Evolutionary conservation across 1,139 yeast species (phyloP), one percentile per base, ranked within the genome.

Genomic region (Pichia kudriavzevii): DNA sequence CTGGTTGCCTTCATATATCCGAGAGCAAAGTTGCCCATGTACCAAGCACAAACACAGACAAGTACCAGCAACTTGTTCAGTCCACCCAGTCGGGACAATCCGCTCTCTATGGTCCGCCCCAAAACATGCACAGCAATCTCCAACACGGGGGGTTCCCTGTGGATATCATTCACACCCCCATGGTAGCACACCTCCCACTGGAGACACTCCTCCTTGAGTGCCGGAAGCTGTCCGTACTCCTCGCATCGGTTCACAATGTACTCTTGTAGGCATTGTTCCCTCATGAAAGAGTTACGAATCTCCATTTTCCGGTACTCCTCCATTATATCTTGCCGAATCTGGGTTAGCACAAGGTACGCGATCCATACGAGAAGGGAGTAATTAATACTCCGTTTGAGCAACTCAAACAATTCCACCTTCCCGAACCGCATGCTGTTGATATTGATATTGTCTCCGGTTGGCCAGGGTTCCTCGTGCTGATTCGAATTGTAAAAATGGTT

Each of bases 131-230:
- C 25, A n/a, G 8, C 25, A 11, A 8, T 14, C 7, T n/a, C 25
- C 25, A n/a, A n/a, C n/a, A n/a, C n/a, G n/a, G n/a, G n/a, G n/a
- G n/a, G n/a, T n/a, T n/a, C 29, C 11, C 12, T 26, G 3, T 30
- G 33, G 12, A 33, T 37, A 50, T 43, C 55, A 3, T 45, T 44
- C 3, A 49, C 38, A 36, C 74, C 73, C 44, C 69, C 72, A 34
- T 63, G 63, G 77, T 78, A 76, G 48, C 88, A 79, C 35, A 67
- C 64, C 38, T 63, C 64, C 83, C 83, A 80, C 39, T 66, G 63
- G 18, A 64, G 61, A 52, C 91, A 80, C 28, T 66, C 64, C 14
- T 59, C 58, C 40, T 69, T 75, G 35, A 79, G 50, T 2, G 77
- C 79, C 0, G 87, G 82, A 0, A 69, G 76, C n/a, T 74, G 58